Percentiles rank a stretch among this genome's conserved stretches.
These are phyloP conservation scores for Lyophyllum shimeji DNA, from an alignment of 768 basidiomycete species.

Conservation along the genomic window DNA sequence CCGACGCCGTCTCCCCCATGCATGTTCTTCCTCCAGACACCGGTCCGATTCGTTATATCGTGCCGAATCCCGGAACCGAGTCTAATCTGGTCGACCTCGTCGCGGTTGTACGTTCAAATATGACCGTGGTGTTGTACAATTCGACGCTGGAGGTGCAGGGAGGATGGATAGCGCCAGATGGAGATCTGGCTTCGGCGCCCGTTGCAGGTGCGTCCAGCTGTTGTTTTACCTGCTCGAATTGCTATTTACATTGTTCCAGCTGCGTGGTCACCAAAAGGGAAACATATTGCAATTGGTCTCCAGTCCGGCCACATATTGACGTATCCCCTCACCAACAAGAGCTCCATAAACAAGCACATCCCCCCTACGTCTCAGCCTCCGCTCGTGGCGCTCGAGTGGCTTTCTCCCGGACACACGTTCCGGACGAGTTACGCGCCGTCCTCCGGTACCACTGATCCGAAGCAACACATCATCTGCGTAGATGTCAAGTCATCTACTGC, in stretches of 20 bases:
- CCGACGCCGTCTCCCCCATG: constrained; percentile 43
- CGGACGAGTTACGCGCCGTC: constrained; percentile 58
- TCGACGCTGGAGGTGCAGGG: constrained; percentile 51
- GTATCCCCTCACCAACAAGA: constrained; percentile 56
- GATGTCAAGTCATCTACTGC: constrained; percentile 41
- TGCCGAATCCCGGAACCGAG: constrained; percentile 63
- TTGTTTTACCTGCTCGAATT: not conserved
- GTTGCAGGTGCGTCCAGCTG: constrained; percentile 51
- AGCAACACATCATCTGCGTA: constrained; percentile 44
- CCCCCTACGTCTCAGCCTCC: constrained; percentile 52
- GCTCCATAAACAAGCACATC: constrained; percentile 56
- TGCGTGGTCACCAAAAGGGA: constrained; percentile 86
- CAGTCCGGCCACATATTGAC: constrained; percentile 70
- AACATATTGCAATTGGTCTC: constrained; percentile 77
- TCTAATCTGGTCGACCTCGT: constrained; percentile 52
- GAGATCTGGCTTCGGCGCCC: constrained; percentile 48
- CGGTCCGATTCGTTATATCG: constrained; percentile 50
- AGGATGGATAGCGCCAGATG: constrained; percentile 46
- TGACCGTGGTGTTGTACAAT: constrained; percentile 61
- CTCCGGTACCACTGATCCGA: constrained; percentile 27
- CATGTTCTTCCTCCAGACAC: constrained; percentile 47
- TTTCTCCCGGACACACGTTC: constrained; percentile 67
- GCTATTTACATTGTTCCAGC: constrained; percentile 38
- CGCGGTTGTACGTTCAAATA: constrained; percentile 51
- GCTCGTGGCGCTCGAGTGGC: constrained; percentile 62